Evolutionary conservation across 2,329 filamentous ascomycete genomes (phyloP).

Genomic region (Aspergillus sp.): DNA sequence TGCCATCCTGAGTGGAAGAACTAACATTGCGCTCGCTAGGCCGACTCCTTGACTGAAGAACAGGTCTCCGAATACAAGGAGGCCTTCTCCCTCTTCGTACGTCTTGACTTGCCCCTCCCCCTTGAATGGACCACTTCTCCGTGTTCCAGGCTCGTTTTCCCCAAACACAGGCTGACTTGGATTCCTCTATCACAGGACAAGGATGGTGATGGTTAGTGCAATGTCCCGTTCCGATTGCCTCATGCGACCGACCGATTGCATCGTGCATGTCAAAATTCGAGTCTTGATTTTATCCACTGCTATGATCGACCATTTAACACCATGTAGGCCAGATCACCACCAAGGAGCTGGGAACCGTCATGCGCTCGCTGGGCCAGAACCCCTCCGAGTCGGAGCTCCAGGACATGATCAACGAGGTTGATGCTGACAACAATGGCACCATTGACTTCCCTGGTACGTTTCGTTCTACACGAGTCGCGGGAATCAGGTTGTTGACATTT

Average conservation of each 20-base stretch:
- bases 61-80: slow-evolving; percentile 99
- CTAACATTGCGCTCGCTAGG: slow-evolving; percentile 55
- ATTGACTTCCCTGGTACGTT: slow-evolving; percentile 80
- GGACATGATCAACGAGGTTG: slow-evolving; percentile 93
- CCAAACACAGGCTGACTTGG: slow-evolving; percentile 17
- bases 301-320: slow-evolving; percentile 11
- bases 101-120: slow-evolving; percentile 40
- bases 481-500: slow-evolving; percentile 11
- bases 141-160: not conserved
- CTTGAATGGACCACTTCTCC: not conserved
- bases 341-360: slow-evolving; percentile 85
- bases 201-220: slow-evolving; percentile 80
- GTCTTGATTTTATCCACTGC: not conserved
- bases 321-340: slow-evolving; percentile 79
- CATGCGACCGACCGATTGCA: slow-evolving; percentile 4
- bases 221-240: not conserved
- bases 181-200: slow-evolving; percentile 61
- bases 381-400: slow-evolving; percentile 86
- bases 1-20: slow-evolving; percentile 17
- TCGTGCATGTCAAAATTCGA: not conserved
- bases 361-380: slow-evolving; percentile 87
- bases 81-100: slow-evolving; percentile 99
- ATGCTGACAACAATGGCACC: slow-evolving; percentile 88
- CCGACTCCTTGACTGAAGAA: slow-evolving; percentile 98
- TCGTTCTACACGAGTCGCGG: not conserved